These are phyloP conservation scores for Circinella umbellata DNA, from an alignment of 371 early-diverging fungal genomes.

Conservation along the genomic window DNA sequence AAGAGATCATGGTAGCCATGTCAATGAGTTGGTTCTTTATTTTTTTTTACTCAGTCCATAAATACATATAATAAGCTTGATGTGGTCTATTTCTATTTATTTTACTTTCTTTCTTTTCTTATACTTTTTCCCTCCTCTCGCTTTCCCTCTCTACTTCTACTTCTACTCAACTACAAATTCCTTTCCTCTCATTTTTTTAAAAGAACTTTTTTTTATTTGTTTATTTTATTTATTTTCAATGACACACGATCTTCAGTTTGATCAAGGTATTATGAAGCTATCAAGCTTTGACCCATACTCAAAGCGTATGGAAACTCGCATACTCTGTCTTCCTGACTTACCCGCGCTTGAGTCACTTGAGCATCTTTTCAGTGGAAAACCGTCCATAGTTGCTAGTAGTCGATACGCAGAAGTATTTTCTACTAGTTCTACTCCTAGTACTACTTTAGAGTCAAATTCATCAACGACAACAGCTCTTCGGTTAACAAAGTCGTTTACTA, in stretches of 20 bases:
- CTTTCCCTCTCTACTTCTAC: not conserved
- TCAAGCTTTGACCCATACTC: conserved; percentile 37
- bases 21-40: not conserved
- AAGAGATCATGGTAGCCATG: conserved; percentile 8
- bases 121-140: conserved; percentile 6
- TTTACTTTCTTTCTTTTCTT: conserved; percentile 10
- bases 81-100: not conserved
- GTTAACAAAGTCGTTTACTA: conserved; percentile 11
- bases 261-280: conserved; percentile 37
- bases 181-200: conserved; percentile 21
- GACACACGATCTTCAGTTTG: conserved; percentile 27
- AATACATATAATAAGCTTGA: conserved; percentile 8
- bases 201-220: no score
- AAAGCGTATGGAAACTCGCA: conserved; percentile 30
- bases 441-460: not conserved
- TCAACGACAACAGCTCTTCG: conserved; percentile 2
- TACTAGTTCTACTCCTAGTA: no score
- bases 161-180: conserved; percentile 4
- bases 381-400: not conserved
- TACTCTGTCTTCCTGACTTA: conserved; percentile 28
- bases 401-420: not conserved
- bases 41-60: not conserved
- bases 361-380: conserved; percentile 22
- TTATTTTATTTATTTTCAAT: conserved; percentile 14
- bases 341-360: conserved; percentile 38